A percentile compares a stretch with the other conserved stretches of the same genome.
These are phyloP conservation scores for Phytophthora syringae DNA, from an alignment of 352 stramenopile species.

Conservation along the genomic window DNA sequence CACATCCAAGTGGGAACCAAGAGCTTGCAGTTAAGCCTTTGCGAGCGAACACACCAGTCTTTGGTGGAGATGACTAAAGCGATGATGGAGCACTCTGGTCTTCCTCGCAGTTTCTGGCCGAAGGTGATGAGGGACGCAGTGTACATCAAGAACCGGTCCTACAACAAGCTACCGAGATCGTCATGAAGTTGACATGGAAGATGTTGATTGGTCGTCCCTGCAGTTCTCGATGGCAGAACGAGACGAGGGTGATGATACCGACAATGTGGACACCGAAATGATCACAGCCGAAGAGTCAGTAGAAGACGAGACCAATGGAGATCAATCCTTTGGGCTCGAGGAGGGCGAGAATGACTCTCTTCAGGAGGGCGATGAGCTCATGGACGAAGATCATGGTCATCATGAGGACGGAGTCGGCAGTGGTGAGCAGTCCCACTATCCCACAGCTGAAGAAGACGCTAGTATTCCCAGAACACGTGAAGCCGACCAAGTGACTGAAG, in stretches of 20 bases:
- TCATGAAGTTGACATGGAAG: background rate
- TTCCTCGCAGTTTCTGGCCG: conserved; percentile 12
- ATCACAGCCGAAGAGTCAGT: conserved; percentile 1
- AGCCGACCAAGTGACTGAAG: too few relatives aligned
- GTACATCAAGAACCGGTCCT: too few relatives aligned
- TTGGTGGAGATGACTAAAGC: conserved; percentile 9
- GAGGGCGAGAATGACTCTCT: conserved; percentile 4
- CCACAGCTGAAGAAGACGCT: too few relatives aligned
- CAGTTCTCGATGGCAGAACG: conserved; percentile 3
- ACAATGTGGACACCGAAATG: conserved; percentile 4
- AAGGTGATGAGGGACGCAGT: too few relatives aligned
- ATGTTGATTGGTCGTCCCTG: conserved; percentile 3
- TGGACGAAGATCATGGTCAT: background rate
- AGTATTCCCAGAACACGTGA: too few relatives aligned
- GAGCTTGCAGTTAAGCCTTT: conserved; percentile 14
- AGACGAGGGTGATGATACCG: background rate
- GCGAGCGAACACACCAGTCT: conserved; percentile 8
- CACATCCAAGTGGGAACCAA: conserved; percentile 1
- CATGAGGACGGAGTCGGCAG: background rate
- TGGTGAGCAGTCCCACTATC: background rate
- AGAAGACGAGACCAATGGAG: conserved; percentile 3
- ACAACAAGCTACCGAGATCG: conserved; percentile 17
- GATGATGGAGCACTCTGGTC: conserved; percentile 5
- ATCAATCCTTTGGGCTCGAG: conserved; percentile 1
- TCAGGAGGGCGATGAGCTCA: background rate